Evolutionary conservation across 2,329 filamentous ascomycete species (phyloP).

Genomic region (Rhynchosporium agropyri): DNA sequence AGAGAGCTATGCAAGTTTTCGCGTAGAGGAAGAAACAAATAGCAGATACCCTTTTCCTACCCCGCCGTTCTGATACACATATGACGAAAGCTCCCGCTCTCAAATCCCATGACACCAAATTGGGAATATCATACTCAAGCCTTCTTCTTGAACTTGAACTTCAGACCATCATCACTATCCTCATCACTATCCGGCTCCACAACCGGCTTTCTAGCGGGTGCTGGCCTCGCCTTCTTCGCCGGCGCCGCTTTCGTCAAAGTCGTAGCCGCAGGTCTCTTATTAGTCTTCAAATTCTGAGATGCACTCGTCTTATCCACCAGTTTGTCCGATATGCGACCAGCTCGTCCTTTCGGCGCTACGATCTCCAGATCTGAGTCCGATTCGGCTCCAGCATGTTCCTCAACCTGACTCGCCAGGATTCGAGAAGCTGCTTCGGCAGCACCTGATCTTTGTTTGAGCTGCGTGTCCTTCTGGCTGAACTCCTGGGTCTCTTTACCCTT

Average conservation of each 20-base stretch:
- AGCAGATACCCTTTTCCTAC: conserved; percentile 29
- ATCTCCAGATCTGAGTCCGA: conserved; percentile 28
- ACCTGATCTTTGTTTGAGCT: conserved; percentile 14
- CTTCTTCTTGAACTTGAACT: conserved; percentile 39
- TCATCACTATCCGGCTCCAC: conserved; percentile 36
- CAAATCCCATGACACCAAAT: not conserved
- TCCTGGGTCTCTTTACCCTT: conserved; percentile 29
- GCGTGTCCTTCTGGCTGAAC: conserved; percentile 20
- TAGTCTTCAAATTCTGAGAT: conserved; percentile 18
- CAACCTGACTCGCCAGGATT: conserved; percentile 18
- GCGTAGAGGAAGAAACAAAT: conserved; percentile 26
- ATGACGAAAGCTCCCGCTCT: conserved; percentile 2
- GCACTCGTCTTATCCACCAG: conserved; percentile 25
- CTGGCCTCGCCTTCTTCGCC: conserved; percentile 36
- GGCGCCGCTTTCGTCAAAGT: conserved; percentile 31
- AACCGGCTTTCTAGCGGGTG: conserved; percentile 19
- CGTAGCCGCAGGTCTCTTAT: conserved; percentile 36
- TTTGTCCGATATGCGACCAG: conserved; percentile 18
- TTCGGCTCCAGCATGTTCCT: conserved; percentile 15
- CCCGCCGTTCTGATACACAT: conserved; percentile 1
- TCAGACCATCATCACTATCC: conserved; percentile 40
- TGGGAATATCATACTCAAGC: conserved; percentile 12
- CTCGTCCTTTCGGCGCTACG: conserved; percentile 9
- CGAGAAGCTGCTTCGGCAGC: conserved; percentile 18
- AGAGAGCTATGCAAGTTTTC: conserved; percentile 15